Percentiles rank a stretch among this genome's conserved stretches.
These are phyloP conservation scores for Akebia trifoliata DNA, from an alignment of 164 flowering plant species.

Conservation along the genomic window DNA sequence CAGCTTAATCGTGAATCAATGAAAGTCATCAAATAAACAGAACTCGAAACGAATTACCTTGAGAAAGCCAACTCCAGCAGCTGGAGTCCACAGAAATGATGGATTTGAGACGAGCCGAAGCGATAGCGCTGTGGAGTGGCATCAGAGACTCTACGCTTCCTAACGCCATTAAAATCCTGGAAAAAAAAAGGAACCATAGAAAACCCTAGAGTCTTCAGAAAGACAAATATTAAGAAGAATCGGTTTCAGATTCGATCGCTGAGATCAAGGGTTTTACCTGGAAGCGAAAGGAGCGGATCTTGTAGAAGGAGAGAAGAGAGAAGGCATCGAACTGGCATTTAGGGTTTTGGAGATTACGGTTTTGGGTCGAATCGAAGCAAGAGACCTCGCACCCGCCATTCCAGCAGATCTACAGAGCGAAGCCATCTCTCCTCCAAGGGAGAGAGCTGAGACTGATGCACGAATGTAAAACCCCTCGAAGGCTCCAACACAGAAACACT, in stretches of 20 bases:
- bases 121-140: slow-evolving; percentile 71
- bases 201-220: no score
- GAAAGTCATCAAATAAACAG: no score
- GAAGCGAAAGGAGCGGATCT: slow-evolving; percentile 22
- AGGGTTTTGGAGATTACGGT: no score
- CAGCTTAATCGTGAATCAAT: no score
- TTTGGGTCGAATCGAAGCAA: slow-evolving; percentile 28
- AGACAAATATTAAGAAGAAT: no score
- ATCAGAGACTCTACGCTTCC: slow-evolving; percentile 56
- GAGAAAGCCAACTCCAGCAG: slow-evolving; percentile 72
- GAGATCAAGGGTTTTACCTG: slow-evolving; percentile 22
- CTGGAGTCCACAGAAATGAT: slow-evolving; percentile 52
- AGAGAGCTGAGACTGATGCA: not conserved
- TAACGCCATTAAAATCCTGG: slow-evolving; percentile 40
- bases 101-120: slow-evolving; percentile 69
- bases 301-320: slow-evolving; percentile 28
- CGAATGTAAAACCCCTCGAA: no score
- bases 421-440: slow-evolving; percentile 21
- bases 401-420: slow-evolving; percentile 45
- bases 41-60: slow-evolving; percentile 12
- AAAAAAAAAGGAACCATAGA: slow-evolving; percentile 4
- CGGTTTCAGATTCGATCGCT: no score
- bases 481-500: no score
- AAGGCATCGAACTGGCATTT: slow-evolving; percentile 23
- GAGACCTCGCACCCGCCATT: slow-evolving; percentile 31